phyloP scores from a whole-genome alignment of 2,329 filamentous ascomycete species.

The Didymella keratinophila region DNA sequence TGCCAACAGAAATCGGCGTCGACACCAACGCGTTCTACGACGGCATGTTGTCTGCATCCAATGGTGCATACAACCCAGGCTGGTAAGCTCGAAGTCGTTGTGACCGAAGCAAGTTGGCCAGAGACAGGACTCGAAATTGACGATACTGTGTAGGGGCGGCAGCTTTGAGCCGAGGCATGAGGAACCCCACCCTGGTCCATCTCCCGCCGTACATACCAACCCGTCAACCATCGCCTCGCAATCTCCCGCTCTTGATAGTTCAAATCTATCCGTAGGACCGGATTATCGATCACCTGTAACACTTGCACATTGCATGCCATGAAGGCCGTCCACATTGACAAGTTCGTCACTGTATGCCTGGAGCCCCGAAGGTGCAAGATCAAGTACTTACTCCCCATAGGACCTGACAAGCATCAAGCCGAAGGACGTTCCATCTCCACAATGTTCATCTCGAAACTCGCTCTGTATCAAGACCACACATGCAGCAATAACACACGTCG shows the following conservation, averaged over 20 bases:
- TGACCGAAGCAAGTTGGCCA: not conserved
- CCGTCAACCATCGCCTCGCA: not conserved
- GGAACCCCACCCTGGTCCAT: conserved; percentile 13
- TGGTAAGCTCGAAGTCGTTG: conserved; percentile 1
- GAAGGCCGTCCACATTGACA: conserved; percentile 32
- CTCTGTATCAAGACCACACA: conserved; percentile 60
- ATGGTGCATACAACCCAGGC: conserved; percentile 2
- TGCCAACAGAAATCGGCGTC: conserved; percentile 32
- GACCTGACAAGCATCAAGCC: conserved; percentile 42
- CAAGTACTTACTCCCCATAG: conserved; percentile 10
- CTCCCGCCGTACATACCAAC: conserved; percentile 2
- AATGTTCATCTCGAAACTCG: conserved; percentile 48
- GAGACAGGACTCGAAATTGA: not conserved
- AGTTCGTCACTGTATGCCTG: conserved; percentile 23
- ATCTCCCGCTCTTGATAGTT: not conserved
- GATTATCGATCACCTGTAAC: not conserved
- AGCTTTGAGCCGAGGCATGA: conserved; percentile 15
- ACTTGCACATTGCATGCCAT: conserved; percentile 17
- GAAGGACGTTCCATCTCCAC: conserved; percentile 39
- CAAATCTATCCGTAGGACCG: not conserved
- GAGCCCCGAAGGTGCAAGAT: not conserved
- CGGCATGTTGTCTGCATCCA: conserved; percentile 30
- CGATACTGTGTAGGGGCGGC: conserved; percentile 5
- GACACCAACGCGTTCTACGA: conserved; percentile 38
- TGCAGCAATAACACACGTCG: conserved; percentile 67